Evolutionary conservation across 306 rosid species (phyloP).

Genomic region (Fagus crenata): DNA sequence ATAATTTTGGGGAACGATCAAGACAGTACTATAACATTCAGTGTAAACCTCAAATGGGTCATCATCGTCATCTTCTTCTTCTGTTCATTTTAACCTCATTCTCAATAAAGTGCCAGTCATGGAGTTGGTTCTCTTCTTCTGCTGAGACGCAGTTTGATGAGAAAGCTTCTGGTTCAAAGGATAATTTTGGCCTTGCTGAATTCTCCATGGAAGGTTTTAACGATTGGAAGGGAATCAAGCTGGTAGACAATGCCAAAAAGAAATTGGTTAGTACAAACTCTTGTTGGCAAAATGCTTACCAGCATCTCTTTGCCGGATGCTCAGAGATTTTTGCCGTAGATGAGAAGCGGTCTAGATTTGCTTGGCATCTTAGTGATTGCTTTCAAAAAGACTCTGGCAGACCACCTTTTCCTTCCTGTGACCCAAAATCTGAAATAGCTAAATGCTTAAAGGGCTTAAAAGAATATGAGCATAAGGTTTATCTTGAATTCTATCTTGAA

Average conservation of each 20-base stretch:
- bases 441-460: constrained; percentile 48
- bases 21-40: background rate
- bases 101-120: constrained; percentile 43
- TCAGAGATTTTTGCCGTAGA: constrained; percentile 58
- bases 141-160: constrained; percentile 30
- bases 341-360: constrained; percentile 70
- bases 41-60: constrained; percentile 37
- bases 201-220: constrained; percentile 59
- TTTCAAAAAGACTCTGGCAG: constrained; percentile 84
- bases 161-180: constrained; percentile 11
- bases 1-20: background rate
- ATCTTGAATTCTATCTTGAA: constrained; percentile 85
- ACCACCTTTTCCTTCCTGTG: constrained; percentile 60
- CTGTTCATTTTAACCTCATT: constrained; percentile 29
- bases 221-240: constrained; percentile 49
- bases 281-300: constrained; percentile 76
- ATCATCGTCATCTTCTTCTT: background rate
- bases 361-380: constrained; percentile 91
- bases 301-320: constrained; percentile 69
- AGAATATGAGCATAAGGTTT: constrained; percentile 63
- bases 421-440: constrained; percentile 43
- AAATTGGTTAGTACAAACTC: constrained; percentile 52
- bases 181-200: constrained; percentile 37
- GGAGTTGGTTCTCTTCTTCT: constrained; percentile 67
- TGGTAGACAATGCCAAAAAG: constrained; percentile 54